Conservation (phyloP, 2,329 filamentous ascomycete species). For the Purpureocillium lavendulum region DNA sequence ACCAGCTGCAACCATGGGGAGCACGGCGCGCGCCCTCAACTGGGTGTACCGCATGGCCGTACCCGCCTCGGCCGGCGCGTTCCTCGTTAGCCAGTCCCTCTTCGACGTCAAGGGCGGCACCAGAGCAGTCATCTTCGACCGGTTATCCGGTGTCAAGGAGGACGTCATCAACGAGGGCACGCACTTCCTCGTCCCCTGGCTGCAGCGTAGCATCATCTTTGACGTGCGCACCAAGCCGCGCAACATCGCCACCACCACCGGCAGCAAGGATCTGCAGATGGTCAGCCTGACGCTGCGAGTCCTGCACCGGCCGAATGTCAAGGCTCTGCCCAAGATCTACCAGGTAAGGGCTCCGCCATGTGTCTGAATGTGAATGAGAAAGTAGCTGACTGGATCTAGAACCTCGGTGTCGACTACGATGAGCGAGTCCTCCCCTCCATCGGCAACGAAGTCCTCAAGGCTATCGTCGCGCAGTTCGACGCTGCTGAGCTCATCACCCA, state of each 20-base stretch:
- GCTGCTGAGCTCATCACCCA: constrained; percentile 98
- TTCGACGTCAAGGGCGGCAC: constrained; percentile 97
- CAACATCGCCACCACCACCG: constrained; percentile 95
- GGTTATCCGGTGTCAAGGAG: constrained; percentile 86
- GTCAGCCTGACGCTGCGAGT: constrained; percentile 96
- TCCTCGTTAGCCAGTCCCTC: constrained; percentile 67
- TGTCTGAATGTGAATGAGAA: background rate
- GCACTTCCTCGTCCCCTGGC: constrained; percentile 91
- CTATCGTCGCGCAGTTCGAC: constrained; percentile 98
- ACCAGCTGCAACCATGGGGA: constrained; percentile 30
- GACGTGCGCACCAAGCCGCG: constrained; percentile 96
- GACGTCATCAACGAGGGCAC: constrained; percentile 90
- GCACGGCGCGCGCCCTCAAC: constrained; percentile 49
- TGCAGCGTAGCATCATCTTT: constrained; percentile 90
- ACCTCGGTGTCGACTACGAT: constrained; percentile 96
- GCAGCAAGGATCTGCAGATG: constrained; percentile 99
- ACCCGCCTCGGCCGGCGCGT: constrained; percentile 61
- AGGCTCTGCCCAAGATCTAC: constrained; percentile 93
- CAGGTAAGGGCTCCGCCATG: constrained; percentile 54
- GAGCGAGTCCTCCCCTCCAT: constrained; percentile 97
- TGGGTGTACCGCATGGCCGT: constrained; percentile 61
- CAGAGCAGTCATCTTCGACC: constrained; percentile 96
- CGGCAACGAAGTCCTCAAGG: constrained; percentile 98
- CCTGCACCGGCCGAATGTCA: constrained; percentile 87
- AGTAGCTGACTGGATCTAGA: constrained; percentile 40